Base-by-base conservation (phyloP, 495 filamentous ascomycete genomes). In the Wilcoxina mikolae region DNA sequence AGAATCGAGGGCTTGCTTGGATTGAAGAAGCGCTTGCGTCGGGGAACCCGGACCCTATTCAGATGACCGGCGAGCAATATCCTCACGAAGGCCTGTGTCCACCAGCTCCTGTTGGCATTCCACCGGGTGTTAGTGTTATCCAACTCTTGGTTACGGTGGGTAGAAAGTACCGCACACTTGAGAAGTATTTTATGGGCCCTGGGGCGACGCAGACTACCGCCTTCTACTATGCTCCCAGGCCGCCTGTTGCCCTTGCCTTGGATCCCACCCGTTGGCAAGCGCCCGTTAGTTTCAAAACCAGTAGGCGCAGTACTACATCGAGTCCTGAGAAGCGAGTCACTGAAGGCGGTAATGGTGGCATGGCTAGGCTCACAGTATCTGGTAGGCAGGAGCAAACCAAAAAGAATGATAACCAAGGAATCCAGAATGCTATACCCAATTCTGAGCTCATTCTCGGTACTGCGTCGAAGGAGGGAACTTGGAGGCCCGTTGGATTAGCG, bases 111-210 rank as follows among this genome's bases (percentile, higher is more conserved):
- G 17, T 20, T 4, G 39, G 39, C 39, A 5, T 43, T 9, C 39
- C 39, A 9, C 39, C 39, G 5, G 39, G 17, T 18, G 39, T 43
- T 20, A 43, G 39, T 20, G 39, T 43, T 20, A 4, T 43, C 10
- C 39, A 61, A 27, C 55, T 61, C 56, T 52, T 60, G 24, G 52
- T 61, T 43, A 56, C 59, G 3, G 46, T 61, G 5, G 59, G 59
- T 4, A 61, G 53, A 28, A 61, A 60, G 47, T 53, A 56, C 17
- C 45, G 47, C 23, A 61, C 59, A 3, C 53, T 61, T 15, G 59
- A 61, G 47, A 61, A 61, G 33, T 61, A 61, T 48, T 42, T 61
- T 20, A 61, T 61, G 20, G n/a, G n/a, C n/a, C 46, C 48, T 35
- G 59, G 57, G 1, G 44, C 59, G 15, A 23, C 53, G 3, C 47